Evolutionary conservation across 306 rosid genomes (phyloP).

Genomic region (Ormosia semicastrata): DNA sequence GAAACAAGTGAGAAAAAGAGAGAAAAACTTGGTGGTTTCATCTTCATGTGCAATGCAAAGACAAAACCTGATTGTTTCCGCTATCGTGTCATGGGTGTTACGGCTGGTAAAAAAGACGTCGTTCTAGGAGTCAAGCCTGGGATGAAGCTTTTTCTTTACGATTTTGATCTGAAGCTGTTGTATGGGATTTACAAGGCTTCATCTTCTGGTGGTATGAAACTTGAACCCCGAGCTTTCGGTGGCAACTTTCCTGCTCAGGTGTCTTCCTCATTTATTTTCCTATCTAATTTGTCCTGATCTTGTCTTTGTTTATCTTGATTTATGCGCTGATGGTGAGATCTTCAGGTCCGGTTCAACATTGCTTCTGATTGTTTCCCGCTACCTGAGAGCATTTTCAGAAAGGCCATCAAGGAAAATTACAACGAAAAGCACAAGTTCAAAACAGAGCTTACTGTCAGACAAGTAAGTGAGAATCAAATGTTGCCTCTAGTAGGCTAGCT

Average conservation of each 20-base stretch:
- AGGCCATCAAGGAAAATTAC: slow-evolving; percentile 83
- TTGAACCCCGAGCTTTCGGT: slow-evolving; percentile 84
- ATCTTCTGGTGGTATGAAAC: slow-evolving; percentile 77
- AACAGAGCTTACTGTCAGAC: slow-evolving; percentile 70
- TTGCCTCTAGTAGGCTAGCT: background rate
- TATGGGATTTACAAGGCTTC: slow-evolving; percentile 84
- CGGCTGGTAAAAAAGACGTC: slow-evolving; percentile 57
- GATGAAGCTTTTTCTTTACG: slow-evolving; percentile 77
- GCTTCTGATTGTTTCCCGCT: slow-evolving; percentile 76
- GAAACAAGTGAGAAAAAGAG: slow-evolving; percentile 23
- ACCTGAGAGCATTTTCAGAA: slow-evolving; percentile 75
- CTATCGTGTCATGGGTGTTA: slow-evolving; percentile 76
- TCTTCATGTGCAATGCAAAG: slow-evolving; percentile 93
- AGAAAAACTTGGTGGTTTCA: slow-evolving; percentile 78
- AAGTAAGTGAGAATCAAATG: slow-evolving; percentile 54
- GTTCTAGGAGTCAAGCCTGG: slow-evolving; percentile 72
- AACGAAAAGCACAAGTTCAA: slow-evolving; percentile 66
- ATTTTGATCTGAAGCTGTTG: slow-evolving; percentile 85
- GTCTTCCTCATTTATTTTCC: background rate
- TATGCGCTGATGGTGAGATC: slow-evolving; percentile 23
- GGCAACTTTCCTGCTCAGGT: slow-evolving; percentile 98
- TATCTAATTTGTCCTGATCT: background rate
- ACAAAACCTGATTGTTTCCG: slow-evolving; percentile 90
- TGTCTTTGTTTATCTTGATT: slow-evolving; percentile 7
- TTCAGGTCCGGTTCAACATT: slow-evolving; percentile 81